phyloP scores from a whole-genome alignment of 108 stramenopile species.

The Pseudonitzschia multiseries region DNA sequence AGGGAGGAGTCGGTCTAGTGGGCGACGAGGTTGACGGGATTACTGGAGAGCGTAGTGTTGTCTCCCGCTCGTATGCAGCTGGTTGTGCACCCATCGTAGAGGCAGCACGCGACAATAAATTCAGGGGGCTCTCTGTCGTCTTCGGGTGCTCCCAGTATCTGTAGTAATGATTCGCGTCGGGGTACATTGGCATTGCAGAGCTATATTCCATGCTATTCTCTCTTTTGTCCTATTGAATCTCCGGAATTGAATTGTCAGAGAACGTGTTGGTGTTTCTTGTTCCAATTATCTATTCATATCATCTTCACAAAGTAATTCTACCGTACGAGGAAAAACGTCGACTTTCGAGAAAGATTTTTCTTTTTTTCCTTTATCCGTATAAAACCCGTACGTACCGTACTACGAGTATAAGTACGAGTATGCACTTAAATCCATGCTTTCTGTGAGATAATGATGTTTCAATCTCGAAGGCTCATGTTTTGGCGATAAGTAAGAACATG shows the following conservation, averaged over 20 bases:
- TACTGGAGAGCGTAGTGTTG: background rate
- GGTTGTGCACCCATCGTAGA: background rate
- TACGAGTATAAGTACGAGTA: no score
- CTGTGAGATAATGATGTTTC: background rate
- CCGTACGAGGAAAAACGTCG: background rate
- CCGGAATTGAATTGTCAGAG: no score
- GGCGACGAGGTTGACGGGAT: no score
- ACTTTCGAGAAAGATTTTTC: background rate
- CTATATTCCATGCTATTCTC: background rate
- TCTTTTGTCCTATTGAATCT: background rate
- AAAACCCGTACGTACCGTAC: no score
- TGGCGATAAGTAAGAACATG: background rate
- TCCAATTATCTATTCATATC: no score
- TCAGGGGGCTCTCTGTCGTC: background rate
- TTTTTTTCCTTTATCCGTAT: no score
- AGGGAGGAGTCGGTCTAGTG: background rate
- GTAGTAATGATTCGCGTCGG: no score
- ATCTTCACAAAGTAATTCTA: no score
- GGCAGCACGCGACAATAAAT: slow-evolving; percentile 3
- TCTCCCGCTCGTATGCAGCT: background rate
- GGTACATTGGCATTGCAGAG: no score
- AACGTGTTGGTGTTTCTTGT: no score
- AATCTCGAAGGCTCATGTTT: background rate
- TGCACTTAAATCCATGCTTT: background rate
- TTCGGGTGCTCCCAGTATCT: background rate